phyloP scores from a whole-genome alignment of 2,329 filamentous ascomycete species.

The Epichloe coenophiala region DNA sequence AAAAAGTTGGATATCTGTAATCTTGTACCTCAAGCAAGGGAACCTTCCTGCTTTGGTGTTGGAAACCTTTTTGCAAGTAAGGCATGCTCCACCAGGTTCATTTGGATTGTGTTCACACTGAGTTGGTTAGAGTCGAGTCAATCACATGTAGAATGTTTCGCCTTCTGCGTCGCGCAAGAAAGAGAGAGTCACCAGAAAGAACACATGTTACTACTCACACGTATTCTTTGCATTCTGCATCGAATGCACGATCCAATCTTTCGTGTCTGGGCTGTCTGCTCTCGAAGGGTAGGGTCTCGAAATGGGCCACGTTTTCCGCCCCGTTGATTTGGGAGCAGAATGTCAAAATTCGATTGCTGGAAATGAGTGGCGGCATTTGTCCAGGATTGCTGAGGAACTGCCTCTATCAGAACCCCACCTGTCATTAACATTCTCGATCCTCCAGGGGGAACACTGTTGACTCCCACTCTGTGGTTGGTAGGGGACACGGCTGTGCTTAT shows the following conservation, averaged over 20 bases:
- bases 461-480: neutral
- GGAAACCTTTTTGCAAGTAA: slow-evolving; percentile 36
- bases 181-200: no score
- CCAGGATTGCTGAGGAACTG: neutral
- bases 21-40: slow-evolving; percentile 47
- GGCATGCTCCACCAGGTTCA: slow-evolving; percentile 33
- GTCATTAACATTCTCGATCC: neutral
- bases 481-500: neutral
- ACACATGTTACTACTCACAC: slow-evolving; percentile 38
- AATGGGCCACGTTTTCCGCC: slow-evolving; percentile 37
- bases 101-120: slow-evolving; percentile 40
- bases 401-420: neutral
- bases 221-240: slow-evolving; percentile 48
- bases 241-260: slow-evolving; percentile 46
- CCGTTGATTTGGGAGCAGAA: slow-evolving; percentile 17
- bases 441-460: neutral
- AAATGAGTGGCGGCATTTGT: neutral
- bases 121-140: neutral
- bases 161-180: neutral
- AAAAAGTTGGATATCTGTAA: slow-evolving; percentile 43
- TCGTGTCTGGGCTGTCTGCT: slow-evolving; percentile 42
- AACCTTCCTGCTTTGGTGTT: slow-evolving; percentile 38
- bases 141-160: neutral
- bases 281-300: slow-evolving; percentile 34
- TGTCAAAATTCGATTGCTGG: slow-evolving; percentile 16